phyloP scores from a whole-genome alignment of 1,284 basidiomycete species.

The Boletellus sp. region DNA sequence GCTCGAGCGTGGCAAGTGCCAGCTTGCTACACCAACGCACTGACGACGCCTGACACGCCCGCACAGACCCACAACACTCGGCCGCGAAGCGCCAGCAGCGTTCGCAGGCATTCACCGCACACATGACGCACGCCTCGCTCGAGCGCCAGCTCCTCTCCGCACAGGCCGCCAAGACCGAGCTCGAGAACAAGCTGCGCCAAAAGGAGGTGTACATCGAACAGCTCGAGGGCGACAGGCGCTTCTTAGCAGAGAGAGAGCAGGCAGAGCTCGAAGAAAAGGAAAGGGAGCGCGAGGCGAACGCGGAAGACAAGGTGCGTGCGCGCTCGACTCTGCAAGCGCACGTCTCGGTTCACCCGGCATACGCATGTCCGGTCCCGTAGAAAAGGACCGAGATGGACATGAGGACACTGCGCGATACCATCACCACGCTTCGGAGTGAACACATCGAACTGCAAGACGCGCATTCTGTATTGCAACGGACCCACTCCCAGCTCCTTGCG shows the following conservation, averaged over 20 bases:
- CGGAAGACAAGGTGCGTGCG: conserved; percentile 52
- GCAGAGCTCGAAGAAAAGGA: conserved; percentile 52
- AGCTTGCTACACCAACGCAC: neutral
- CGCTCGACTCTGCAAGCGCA: neutral
- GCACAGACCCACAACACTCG: conserved; percentile 55
- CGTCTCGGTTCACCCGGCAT: neutral
- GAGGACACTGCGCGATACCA: conserved; percentile 43
- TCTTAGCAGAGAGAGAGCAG: conserved; percentile 55
- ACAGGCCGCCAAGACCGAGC: conserved; percentile 54
- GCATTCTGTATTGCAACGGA: conserved; percentile 43
- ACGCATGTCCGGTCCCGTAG: conserved; percentile 9
- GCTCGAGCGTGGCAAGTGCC: conserved; percentile 52
- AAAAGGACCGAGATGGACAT: conserved; percentile 41
- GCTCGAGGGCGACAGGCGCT: conserved; percentile 63
- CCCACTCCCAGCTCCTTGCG: conserved; percentile 43
- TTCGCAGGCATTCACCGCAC: conserved; percentile 53
- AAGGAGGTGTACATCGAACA: conserved; percentile 54
- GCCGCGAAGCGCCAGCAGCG: conserved; percentile 60
- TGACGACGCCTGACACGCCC: neutral
- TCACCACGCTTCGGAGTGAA: conserved; percentile 50
- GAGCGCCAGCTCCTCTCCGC: conserved; percentile 59
- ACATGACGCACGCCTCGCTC: conserved; percentile 53
- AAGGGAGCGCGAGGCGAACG: conserved; percentile 41
- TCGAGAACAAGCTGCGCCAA: conserved; percentile 63
- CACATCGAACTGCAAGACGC: conserved; percentile 54